Base-by-base conservation (phyloP, 2,329 filamentous ascomycete species). In the Pseudocercospora pini-densiflorae region DNA sequence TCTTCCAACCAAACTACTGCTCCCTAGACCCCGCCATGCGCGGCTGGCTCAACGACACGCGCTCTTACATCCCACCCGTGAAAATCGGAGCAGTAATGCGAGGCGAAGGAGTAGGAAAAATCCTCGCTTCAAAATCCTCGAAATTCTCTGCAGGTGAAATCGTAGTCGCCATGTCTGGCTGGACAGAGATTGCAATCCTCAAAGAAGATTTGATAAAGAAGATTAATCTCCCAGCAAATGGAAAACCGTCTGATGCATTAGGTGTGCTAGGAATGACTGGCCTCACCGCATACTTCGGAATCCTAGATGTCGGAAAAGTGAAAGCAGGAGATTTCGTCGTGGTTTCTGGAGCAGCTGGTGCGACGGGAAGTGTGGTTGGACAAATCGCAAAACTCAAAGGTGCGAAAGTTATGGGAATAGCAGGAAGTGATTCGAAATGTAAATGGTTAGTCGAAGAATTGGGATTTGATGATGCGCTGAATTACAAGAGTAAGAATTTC, bases 311-410 rank as follows among this genome's bases (percentile, higher is more conserved):
- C 54, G 91, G 87, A 2, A 81, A 90, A 63, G 87, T 90, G 47
- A 88, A 89, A 77, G 78, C 85, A 0, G 90, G 90, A 4, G 90
- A 94, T 70, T 88, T 90, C 3, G 91, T 94, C 1, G 90, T 94
- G 7, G 89, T 94, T 0, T 91, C 88, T 8, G 91, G 90, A 6
- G 92, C 92, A 1, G 92, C 92, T 0, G 92, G 92, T 1, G 92
- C 91, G 0, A 94, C 92, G 0, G 92, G 92, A 1, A 90, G 86
- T 74, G 87, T 94, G 1, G 91, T 88, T 0, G 91, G 90, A 0
- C 92, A 94, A 79, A 92, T 94, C 71, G 90, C 90, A 19, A 93
- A 92, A 82, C 63, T 92, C 61, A 88, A 88, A 77, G 91, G 90
- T 12, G 86, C 71, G 79, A 86, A 81, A 2, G 87, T 92, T 12